These are phyloP conservation scores for Fusarium nelsonii DNA, from an alignment of 2,329 filamentous ascomycete genomes.

Conservation along the genomic window DNA sequence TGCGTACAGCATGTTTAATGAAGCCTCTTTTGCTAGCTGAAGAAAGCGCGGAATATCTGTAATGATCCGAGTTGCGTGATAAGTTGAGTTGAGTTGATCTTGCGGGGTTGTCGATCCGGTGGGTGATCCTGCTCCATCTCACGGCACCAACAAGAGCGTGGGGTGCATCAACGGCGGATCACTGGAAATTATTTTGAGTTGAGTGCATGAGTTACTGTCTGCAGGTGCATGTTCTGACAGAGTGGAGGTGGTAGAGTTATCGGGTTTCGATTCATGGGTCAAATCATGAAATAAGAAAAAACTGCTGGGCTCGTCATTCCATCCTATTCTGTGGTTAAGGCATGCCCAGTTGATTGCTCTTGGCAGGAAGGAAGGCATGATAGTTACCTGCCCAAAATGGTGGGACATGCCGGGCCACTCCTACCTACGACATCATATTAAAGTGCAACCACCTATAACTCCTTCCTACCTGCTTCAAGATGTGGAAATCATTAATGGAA, in stretches of 20 bases:
- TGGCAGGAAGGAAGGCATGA: not conserved
- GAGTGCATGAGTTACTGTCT: not conserved
- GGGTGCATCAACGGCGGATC: conserved; percentile 38
- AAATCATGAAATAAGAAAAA: not conserved
- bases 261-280: not conserved
- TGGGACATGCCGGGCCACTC: not conserved
- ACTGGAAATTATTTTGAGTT: conserved; percentile 20
- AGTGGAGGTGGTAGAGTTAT: not conserved
- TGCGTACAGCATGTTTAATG: not conserved
- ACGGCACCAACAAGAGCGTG: conserved; percentile 38
- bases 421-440: not conserved
- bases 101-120: conserved; percentile 47
- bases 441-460: not conserved
- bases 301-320: not conserved
- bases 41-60: not conserved
- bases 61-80: conserved; percentile 10
- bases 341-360: not conserved
- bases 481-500: not conserved
- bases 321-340: not conserved
- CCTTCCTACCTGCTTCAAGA: not conserved
- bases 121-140: conserved; percentile 38
- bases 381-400: not conserved
- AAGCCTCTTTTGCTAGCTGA: not conserved
- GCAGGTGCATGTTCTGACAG: not conserved
- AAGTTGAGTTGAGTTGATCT: conserved; percentile 24